Evolutionary conservation across 2,329 filamentous ascomycete species (phyloP).

Genomic region (Cytospora piceae): DNA sequence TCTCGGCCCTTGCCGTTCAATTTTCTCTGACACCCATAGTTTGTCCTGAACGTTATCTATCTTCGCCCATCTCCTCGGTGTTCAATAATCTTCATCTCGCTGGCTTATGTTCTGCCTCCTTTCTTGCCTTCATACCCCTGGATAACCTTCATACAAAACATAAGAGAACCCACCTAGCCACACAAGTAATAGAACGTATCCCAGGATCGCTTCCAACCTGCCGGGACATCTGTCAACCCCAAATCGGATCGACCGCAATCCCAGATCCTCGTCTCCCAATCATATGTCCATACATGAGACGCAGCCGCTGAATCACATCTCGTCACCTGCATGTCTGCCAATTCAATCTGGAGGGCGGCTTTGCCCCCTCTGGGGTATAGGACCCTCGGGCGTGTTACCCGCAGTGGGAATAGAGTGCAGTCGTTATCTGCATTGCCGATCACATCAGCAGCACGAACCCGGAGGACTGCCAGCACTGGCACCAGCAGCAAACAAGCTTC

Average conservation of each 20-base stretch:
- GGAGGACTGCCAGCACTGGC: constrained; percentile 21
- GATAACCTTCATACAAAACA: background rate
- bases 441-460: constrained; percentile 7
- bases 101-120: background rate
- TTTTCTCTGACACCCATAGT: background rate
- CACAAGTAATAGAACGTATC: background rate
- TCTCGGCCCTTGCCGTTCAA: background rate
- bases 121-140: background rate
- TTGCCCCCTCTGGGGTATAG: constrained; percentile 15
- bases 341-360: constrained; percentile 26
- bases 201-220: constrained; percentile 7
- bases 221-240: constrained; percentile 3
- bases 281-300: constrained; percentile 19
- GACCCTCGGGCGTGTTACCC: constrained; percentile 15
- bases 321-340: constrained; percentile 29
- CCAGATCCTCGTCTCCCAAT: constrained; percentile 22
- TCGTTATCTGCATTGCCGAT: constrained; percentile 22
- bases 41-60: background rate
- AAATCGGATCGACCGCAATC: constrained; percentile 21
- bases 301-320: constrained; percentile 21
- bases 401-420: constrained; percentile 17
- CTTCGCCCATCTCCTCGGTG: background rate
- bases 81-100: background rate
- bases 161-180: background rate
- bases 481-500: background rate